phyloP scores from a whole-genome alignment of 176 grass and related monocot genomes.

The Zoysia pacifica region DNA sequence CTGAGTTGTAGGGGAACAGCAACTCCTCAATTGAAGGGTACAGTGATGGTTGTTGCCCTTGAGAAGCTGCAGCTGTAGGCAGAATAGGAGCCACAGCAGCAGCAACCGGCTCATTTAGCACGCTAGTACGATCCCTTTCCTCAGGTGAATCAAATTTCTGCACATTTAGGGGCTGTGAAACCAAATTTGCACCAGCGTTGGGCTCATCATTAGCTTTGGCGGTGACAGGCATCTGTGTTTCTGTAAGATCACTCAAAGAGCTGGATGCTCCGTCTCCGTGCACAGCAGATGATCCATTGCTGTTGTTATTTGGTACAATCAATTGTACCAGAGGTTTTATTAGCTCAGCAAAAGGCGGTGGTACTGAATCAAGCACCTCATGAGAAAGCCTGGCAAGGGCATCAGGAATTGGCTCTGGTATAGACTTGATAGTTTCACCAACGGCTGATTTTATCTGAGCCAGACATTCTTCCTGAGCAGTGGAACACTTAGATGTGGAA shows the following conservation, averaged over 20 bases:
- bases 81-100: not conserved
- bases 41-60: slow-evolving; percentile 37
- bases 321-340: slow-evolving; percentile 58
- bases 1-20: slow-evolving; percentile 30
- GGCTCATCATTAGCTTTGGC: slow-evolving; percentile 24
- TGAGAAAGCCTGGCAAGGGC: slow-evolving; percentile 57
- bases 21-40: slow-evolving; percentile 53
- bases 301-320: slow-evolving; percentile 42
- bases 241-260: slow-evolving; percentile 29
- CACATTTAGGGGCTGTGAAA: not conserved
- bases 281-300: slow-evolving; percentile 37
- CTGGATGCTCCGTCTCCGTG: too few relatives aligned
- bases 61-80: slow-evolving; percentile 20
- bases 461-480: slow-evolving; percentile 35
- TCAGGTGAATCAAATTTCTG: slow-evolving; percentile 10
- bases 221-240: slow-evolving; percentile 18
- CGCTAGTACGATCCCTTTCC: slow-evolving; percentile 18
- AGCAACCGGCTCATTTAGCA: slow-evolving; percentile 12
- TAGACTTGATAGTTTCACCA: slow-evolving; percentile 61
- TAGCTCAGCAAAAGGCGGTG: slow-evolving; percentile 50
- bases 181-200: slow-evolving; percentile 14
- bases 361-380: slow-evolving; percentile 57
- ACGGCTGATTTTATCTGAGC: slow-evolving; percentile 46
- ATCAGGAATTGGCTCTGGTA: slow-evolving; percentile 58
- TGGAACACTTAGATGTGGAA: slow-evolving; percentile 40